Evolutionary conservation across 208 protist species (phyloP), one percentile per base, ranked within the genome.

Genomic region (Novymonas esmeraldas): DNA sequence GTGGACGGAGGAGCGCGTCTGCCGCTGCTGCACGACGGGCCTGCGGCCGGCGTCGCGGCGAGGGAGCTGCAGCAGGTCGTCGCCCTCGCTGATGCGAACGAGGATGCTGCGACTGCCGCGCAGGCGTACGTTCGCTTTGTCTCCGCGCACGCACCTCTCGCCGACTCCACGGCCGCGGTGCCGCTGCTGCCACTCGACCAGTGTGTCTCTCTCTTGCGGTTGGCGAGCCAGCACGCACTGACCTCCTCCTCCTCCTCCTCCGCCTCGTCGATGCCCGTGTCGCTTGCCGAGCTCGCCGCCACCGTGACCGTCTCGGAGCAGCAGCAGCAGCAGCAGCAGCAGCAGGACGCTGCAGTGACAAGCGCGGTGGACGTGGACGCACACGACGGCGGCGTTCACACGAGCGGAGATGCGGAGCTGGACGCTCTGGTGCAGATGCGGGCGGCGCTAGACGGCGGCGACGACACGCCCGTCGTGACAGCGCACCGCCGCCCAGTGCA

Each of bases 81-180:
- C 3, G 11, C 20, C 16, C 50, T 75, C 57, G 75, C 68, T 36
- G 51, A 31, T 9, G 57, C 54, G 26, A 50, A 68, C 6, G 41
- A 38, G 6, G 74, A 80, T 36, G 26, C 68, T 10, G 58, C 64
- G 36, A 80, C 68, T 9, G 62, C 68, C 10, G 56, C 71, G 28
- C 55, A 54, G 3, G 67, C 63, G 3, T 80, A 80, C 29, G 3
- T 74, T 33, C 68, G 57, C 4, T 71, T 80, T 13, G 60, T 65
- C 18, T 20, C 22, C 24, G 42, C 61, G 1, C 51, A 46, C 13
- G 13, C 28, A 3, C 14, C 51, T 16, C 29, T 5, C 7, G 20
- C 44, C 4, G 39, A 29, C 6, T n/a, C 36, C 26, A 22, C 16
- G 5, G 11, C 34, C n/a, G 51, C 18, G 2, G 39, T 59, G 14